phyloP scores from a whole-genome alignment of 305 asterid species.

The Fraxinus paxiana region DNA sequence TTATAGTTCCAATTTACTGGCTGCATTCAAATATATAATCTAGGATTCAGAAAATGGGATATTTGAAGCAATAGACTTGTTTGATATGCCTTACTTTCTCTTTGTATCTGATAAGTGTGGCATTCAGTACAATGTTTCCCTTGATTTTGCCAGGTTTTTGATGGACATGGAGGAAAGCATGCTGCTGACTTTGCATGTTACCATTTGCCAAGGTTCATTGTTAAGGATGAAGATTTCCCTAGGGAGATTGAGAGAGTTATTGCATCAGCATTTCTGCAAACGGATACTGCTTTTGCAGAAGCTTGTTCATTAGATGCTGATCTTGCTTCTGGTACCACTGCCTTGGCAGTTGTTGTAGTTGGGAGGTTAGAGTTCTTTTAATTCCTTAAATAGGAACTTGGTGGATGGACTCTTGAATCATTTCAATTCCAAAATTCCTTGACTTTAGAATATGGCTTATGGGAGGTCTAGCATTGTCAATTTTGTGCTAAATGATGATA shows the following conservation, averaged over 20 bases:
- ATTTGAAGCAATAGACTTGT: not conserved
- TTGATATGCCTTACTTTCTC: not conserved
- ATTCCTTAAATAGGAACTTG: not conserved
- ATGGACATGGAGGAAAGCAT: constrained; percentile 98
- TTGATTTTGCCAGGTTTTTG: constrained; percentile 61
- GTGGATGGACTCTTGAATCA: not conserved
- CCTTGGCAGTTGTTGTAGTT: constrained; percentile 73
- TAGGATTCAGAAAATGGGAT: not conserved
- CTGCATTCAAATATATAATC: not conserved
- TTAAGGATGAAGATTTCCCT: constrained; percentile 68
- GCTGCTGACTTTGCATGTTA: constrained; percentile 88
- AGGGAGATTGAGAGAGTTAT: constrained; percentile 61
- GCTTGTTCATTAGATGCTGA: constrained; percentile 75
- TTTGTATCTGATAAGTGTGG: not conserved
- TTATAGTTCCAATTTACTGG: not conserved
- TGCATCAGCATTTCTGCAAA: constrained; percentile 72
- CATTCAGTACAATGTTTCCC: not conserved
- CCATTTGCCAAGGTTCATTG: constrained; percentile 77
- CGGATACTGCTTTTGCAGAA: constrained; percentile 84
- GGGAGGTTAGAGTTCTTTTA: constrained; percentile 58
- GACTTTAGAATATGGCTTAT: not conserved
- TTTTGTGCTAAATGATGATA: not conserved
- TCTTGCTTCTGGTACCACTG: constrained; percentile 99
- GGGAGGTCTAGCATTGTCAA: not conserved
- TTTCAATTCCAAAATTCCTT: not conserved